Evolutionary conservation across 208 protist genomes (phyloP).

Genomic region (Dictyostelium gargantuum): DNA sequence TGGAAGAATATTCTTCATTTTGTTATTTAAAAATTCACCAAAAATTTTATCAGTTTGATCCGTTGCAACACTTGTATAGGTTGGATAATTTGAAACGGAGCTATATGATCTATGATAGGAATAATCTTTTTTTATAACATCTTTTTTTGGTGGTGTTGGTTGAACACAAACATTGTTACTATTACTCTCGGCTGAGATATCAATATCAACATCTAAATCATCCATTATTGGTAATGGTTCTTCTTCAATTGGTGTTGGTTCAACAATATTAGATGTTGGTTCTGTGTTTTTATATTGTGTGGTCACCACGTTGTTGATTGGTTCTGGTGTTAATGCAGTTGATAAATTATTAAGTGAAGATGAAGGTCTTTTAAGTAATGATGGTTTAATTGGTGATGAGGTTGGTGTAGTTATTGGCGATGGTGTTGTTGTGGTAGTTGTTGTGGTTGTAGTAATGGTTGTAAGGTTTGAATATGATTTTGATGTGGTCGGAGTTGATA

Average conservation of each 20-base stretch:
- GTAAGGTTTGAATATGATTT: background rate
- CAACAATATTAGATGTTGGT: background rate
- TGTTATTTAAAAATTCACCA: conserved; percentile 37
- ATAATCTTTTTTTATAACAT: conserved; percentile 39
- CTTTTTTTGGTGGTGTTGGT: background rate
- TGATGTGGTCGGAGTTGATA: background rate
- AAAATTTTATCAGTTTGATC: conserved; percentile 33
- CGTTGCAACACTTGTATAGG: background rate
- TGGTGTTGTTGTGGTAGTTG: background rate
- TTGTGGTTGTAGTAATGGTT: background rate
- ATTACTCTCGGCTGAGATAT: background rate
- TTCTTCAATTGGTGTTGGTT: background rate
- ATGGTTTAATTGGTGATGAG: background rate
- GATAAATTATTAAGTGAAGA: background rate
- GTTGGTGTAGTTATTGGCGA: background rate
- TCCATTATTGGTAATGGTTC: background rate
- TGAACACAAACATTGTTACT: too few species aligned
- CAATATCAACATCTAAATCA: conserved; percentile 39
- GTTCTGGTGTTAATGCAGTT: background rate
- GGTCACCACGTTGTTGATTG: background rate
- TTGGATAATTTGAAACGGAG: conserved; percentile 14
- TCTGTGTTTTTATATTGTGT: background rate
- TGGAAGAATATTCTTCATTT: conserved; percentile 45
- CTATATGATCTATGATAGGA: background rate
- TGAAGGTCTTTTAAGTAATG: conserved; percentile 7